A percentile compares a stretch with the other conserved stretches of the same genome.
phyloP scores from a whole-genome alignment of 257 asterid species.

The Dorcoceras hygrometricum region DNA sequence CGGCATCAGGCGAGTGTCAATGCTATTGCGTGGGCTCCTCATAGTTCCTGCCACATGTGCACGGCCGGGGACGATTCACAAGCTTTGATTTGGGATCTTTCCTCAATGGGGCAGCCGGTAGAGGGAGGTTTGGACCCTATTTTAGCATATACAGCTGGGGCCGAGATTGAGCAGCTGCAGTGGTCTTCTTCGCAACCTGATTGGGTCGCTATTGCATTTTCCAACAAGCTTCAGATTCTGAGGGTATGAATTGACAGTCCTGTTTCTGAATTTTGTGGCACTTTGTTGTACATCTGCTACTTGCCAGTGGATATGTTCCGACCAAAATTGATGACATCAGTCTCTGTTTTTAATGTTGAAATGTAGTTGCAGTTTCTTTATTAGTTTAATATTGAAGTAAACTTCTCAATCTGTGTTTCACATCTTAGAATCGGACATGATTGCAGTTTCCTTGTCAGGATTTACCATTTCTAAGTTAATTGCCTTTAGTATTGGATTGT shows the following conservation, averaged over 20 bases:
- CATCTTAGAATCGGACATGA: conserved; percentile 19
- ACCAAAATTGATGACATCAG: conserved; percentile 22
- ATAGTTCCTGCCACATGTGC: conserved; percentile 95
- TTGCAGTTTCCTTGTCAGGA: conserved; percentile 10
- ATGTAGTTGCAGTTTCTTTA: conserved; percentile 27
- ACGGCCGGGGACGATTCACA: conserved; percentile 98
- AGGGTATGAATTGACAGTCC: conserved; percentile 69
- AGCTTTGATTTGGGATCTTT: conserved; percentile 95
- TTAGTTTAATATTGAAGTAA: conserved; percentile 25
- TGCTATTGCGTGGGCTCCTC: conserved; percentile 99
- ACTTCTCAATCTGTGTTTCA: conserved; percentile 22
- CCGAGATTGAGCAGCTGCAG: conserved; percentile 96
- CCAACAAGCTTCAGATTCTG: conserved; percentile 95
- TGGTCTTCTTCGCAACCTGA: conserved; percentile 98
- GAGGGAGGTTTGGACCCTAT: conserved; percentile 97
- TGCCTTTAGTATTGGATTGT: neutral
- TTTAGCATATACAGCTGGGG: conserved; percentile 91
- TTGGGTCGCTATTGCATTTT: conserved; percentile 95
- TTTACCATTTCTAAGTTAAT: conserved; percentile 18
- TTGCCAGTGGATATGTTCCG: conserved; percentile 21
- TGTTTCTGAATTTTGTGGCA: conserved; percentile 31
- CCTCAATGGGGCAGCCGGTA: conserved; percentile 89
- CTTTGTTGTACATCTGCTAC: conserved; percentile 32
- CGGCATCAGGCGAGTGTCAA: conserved; percentile 96
- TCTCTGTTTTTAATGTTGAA: conserved; percentile 29